A percentile compares a stretch with the other conserved stretches of the same genome.
These are phyloP conservation scores for Coemansia sp. DNA, from an alignment of 192 early-diverging fungal species.

Conservation along the genomic window DNA sequence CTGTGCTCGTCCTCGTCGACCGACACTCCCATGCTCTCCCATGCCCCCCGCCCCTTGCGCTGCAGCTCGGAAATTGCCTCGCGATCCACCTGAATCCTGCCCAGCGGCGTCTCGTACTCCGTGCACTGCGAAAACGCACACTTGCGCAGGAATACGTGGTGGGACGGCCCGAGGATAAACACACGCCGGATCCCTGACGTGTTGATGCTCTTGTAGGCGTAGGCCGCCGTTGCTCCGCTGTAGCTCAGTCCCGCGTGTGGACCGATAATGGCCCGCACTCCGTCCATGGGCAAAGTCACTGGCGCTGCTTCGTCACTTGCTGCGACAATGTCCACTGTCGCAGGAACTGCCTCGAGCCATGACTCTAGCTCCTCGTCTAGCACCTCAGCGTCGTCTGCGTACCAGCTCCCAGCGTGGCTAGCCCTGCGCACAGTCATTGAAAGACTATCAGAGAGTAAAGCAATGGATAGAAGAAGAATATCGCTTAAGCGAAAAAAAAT, in stretches of 20 bases:
- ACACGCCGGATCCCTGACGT: constrained; percentile 62
- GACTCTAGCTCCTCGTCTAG: constrained; percentile 26
- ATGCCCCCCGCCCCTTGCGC: constrained; percentile 57
- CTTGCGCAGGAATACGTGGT: constrained; percentile 77
- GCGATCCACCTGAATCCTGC: constrained; percentile 71
- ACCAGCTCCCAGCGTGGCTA: constrained; percentile 73
- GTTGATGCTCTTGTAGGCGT: constrained; percentile 78
- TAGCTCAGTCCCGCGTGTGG: constrained; percentile 89
- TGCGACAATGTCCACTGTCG: neutral
- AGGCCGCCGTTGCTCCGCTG: constrained; percentile 87
- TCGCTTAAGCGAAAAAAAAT: neutral
- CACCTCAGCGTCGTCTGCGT: constrained; percentile 51
- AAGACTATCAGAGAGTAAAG: neutral
- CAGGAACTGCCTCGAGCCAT: constrained; percentile 39
- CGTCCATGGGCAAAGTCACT: constrained; percentile 11
- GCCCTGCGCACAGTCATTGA: constrained; percentile 44
- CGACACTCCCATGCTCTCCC: constrained; percentile 61
- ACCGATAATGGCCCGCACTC: constrained; percentile 42
- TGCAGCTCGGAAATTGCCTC: constrained; percentile 60
- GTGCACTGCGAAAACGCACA: constrained; percentile 76
- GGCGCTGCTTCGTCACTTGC: constrained; percentile 15
- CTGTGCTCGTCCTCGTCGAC: constrained; percentile 95
- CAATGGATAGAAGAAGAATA: neutral
- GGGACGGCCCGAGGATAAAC: constrained; percentile 92
- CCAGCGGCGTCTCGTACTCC: constrained; percentile 85